Percentiles rank a stretch among this genome's conserved stretches.
Conservation (phyloP, 2,329 filamentous ascomycete species). For the Ophioceras dolichostomum region DNA sequence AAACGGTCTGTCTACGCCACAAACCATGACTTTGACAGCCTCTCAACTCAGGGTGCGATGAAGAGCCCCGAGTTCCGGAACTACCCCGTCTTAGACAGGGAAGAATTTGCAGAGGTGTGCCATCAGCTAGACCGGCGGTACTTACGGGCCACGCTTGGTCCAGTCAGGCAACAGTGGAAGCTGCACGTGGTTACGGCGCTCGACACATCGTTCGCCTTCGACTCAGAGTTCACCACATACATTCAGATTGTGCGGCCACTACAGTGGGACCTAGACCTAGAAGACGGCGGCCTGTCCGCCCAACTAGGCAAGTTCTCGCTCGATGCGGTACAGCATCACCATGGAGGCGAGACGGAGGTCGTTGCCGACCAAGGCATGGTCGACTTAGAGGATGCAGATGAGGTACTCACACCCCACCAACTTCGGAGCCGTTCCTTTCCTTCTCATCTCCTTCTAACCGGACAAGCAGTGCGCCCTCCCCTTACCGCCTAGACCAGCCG, state of each 20-base stretch:
- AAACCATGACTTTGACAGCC: too few species aligned
- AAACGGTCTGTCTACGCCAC: neutral
- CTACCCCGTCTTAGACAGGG: constrained; percentile 48
- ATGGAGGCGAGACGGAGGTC: constrained; percentile 7
- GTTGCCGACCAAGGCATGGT: constrained; percentile 32
- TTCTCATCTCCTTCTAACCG: neutral
- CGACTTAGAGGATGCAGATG: constrained; percentile 37
- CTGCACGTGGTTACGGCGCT: constrained; percentile 39
- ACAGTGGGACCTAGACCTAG: constrained; percentile 22
- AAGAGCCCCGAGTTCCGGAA: constrained; percentile 26
- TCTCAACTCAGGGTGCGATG: too few species aligned
- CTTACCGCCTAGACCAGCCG: constrained; percentile 16
- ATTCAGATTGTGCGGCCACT: constrained; percentile 44
- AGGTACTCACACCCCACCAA: constrained; percentile 24
- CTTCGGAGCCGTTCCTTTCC: neutral
- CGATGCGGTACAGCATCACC: constrained; percentile 1
- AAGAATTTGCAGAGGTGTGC: constrained; percentile 55
- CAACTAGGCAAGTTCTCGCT: constrained; percentile 34
- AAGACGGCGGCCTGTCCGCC: constrained; percentile 32
- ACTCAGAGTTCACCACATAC: constrained; percentile 36
- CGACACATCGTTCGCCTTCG: constrained; percentile 26
- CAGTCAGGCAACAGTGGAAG: constrained; percentile 40
- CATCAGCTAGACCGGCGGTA: constrained; percentile 48
- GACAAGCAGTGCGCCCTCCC: constrained; percentile 25
- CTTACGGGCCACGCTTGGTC: constrained; percentile 43